Evolutionary conservation across 208 protist species (phyloP).

Genomic region (Balamuthia mandrillaris): DNA sequence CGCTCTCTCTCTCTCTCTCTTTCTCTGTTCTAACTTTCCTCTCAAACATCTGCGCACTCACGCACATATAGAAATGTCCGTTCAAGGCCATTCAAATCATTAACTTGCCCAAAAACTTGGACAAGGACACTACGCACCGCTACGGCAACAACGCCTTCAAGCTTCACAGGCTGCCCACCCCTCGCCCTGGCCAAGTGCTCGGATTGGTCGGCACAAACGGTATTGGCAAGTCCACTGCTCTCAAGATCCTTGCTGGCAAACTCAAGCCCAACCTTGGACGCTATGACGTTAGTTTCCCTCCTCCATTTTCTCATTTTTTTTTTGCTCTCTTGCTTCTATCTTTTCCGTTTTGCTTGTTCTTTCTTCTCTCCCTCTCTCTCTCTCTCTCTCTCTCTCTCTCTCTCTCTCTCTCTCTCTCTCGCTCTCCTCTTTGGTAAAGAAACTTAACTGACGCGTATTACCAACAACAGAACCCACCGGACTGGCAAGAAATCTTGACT

Average conservation of each 20-base stretch:
- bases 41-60: not conserved
- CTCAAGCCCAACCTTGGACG: slow-evolving; percentile 98
- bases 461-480: no score
- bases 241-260: slow-evolving; percentile 97
- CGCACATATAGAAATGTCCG: slow-evolving; percentile 90
- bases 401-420: slow-evolving; percentile 54
- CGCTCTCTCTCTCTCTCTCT: not conserved
- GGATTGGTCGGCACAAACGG: slow-evolving; percentile 99
- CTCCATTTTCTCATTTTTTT: not conserved
- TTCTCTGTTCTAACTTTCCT: not conserved
- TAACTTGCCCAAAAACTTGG: slow-evolving; percentile 98
- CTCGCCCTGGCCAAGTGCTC: slow-evolving; percentile 97
- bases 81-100: slow-evolving; percentile 99
- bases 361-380: slow-evolving; percentile 55
- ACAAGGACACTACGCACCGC: slow-evolving; percentile 95
- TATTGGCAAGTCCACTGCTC: slow-evolving; percentile 99
- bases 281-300: slow-evolving; percentile 57
- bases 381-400: no score
- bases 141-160: slow-evolving; percentile 99
- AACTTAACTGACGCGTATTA: not conserved
- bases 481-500: slow-evolving; percentile 96
- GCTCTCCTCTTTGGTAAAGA: not conserved
- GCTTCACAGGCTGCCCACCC: slow-evolving; percentile 97
- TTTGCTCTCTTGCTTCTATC: not conserved
- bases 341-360: not conserved